phyloP scores from a whole-genome alignment of 176 grass and related monocot genomes.

The Alopecurus myosuroides region DNA sequence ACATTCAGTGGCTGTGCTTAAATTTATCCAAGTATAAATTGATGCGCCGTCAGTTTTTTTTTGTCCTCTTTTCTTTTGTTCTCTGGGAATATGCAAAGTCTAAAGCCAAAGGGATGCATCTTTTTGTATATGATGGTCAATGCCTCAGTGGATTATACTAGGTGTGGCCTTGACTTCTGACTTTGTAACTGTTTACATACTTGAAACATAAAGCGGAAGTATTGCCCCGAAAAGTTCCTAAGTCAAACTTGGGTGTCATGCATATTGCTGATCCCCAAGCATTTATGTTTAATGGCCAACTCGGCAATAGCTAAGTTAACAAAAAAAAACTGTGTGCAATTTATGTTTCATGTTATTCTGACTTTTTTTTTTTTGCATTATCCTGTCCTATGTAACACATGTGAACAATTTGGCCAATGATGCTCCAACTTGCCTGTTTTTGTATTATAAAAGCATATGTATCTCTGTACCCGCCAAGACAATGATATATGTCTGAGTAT shows the following conservation, averaged over 20 bases:
- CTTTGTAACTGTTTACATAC: not conserved
- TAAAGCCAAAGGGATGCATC: not conserved
- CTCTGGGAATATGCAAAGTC: not conserved
- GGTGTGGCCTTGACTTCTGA: not conserved
- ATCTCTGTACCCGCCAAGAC: not conserved
- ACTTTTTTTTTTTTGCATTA: not conserved
- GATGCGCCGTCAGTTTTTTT: not conserved
- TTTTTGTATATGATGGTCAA: not conserved
- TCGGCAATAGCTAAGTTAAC: not conserved
- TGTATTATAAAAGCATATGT: not conserved
- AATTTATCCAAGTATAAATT: not conserved
- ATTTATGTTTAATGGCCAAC: not conserved
- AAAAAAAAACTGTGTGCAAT: not conserved
- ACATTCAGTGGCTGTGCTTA: not conserved
- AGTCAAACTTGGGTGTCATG: not conserved
- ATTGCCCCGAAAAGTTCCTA: conserved; percentile 16
- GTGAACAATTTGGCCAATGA: not conserved
- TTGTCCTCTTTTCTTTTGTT: not conserved
- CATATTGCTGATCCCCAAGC: not conserved
- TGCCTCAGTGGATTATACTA: not conserved
- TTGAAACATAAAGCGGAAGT: not conserved
- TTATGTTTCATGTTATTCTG: not conserved
- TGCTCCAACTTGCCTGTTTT: not conserved
- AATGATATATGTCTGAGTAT: not conserved
- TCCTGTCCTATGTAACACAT: not conserved